Base-by-base conservation (phyloP, 257 asterid species). In the Fraxinus excelsior region DNA sequence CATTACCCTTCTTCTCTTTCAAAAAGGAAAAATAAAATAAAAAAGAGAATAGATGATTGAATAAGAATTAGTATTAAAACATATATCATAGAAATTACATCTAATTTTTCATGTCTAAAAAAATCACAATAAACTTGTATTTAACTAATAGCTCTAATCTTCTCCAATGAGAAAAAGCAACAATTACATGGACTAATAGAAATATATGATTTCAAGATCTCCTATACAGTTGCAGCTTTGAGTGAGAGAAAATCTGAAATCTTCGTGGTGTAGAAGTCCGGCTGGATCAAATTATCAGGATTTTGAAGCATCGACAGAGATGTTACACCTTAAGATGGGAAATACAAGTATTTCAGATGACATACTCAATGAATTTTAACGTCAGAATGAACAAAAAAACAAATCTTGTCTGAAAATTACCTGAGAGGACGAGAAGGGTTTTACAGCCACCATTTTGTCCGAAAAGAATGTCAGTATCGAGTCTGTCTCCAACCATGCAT, bases 391-490 rank as follows among this genome's bases (percentile, higher is more conserved):
- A 65, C 74, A 7, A 37, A 21, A 40, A 18, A 9, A 25, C 35
- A 62, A 3, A 28, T 77, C 8, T 16, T 0, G 62, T 42, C 34
- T 18, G 14, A 19, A 16, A 31, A 40, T 21, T 86, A 90, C 99
- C 99, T 83, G 98, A 95, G 64, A 95, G 96, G 84, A 95, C 99
- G 3, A 95, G 99, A 69, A 93, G 98, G 25, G 97, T 95, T 83
- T 90, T 91, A 92, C 99, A 95, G 1, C 99, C 99, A 70, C 98
- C 97, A 44, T 95, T 95, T 84, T 95, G 96, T 56, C 99, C 99
- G 69, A 95, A 95, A 70, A 95, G 92, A 78, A 93, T 95, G 58
- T 95, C 99, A 0, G 99, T 95, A 56, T 95, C 99, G 66, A 95
- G 85, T 82, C 99, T 90, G 84, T 93, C 98, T 14, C 98, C 99